phyloP scores from a whole-genome alignment of 495 filamentous ascomycete species.

The Penicillium egyptiacum region DNA sequence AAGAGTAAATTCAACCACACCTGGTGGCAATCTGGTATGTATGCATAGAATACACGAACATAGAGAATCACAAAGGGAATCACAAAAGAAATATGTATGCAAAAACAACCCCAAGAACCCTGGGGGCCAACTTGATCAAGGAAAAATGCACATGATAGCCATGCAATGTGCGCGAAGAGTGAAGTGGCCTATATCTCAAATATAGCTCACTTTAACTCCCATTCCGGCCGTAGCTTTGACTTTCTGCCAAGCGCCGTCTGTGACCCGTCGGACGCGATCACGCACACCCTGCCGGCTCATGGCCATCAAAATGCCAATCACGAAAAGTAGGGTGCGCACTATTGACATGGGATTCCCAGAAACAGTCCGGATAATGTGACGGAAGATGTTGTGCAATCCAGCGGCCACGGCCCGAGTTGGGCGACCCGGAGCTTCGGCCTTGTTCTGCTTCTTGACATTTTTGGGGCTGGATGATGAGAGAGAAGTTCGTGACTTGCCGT shows the following conservation, averaged over 20 bases:
- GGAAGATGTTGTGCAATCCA: constrained; percentile 61
- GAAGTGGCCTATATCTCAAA: constrained; percentile 47
- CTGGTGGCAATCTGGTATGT: constrained; percentile 12
- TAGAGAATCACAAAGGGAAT: constrained; percentile 27
- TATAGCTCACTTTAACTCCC: constrained; percentile 98
- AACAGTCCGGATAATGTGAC: constrained; percentile 60
- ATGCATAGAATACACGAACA: constrained; percentile 12
- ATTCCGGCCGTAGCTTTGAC: constrained; percentile 84
- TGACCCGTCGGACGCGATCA: constrained; percentile 66
- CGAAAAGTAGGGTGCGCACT: constrained; percentile 73
- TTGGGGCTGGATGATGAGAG: constrained; percentile 39
- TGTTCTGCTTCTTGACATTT: constrained; percentile 42
- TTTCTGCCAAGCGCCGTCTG: constrained; percentile 77
- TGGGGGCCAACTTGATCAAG: constrained; percentile 2
- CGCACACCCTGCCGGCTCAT: constrained; percentile 72
- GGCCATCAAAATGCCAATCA: constrained; percentile 76
- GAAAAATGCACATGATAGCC: constrained; percentile 23
- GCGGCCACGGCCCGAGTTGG: constrained; percentile 36
- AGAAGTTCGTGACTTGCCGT: constrained; percentile 35
- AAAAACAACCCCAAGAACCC: constrained; percentile 1
- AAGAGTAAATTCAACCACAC: constrained; percentile 5
- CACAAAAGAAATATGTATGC: constrained; percentile 28
- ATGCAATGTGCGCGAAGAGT: constrained; percentile 14
- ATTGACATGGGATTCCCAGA: constrained; percentile 72
- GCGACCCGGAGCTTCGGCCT: constrained; percentile 34